Percentiles rank a stretch among this genome's conserved stretches.
phyloP scores from a whole-genome alignment of 2,329 filamentous ascomycete species.

The Fusarium sp. region DNA sequence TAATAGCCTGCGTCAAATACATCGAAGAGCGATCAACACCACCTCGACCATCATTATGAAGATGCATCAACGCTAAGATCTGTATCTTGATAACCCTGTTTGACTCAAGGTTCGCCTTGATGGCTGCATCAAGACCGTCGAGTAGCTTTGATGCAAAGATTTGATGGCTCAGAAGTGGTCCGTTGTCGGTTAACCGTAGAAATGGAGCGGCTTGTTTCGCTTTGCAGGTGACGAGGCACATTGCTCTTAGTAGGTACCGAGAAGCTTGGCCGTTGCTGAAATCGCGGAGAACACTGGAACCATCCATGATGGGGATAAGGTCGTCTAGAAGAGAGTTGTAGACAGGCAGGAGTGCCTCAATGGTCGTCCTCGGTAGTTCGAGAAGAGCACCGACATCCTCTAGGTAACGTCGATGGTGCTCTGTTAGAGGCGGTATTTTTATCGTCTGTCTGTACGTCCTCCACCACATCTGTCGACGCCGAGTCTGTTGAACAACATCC shows the following conservation, averaged over 20 bases:
- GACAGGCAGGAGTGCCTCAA: conserved; percentile 16
- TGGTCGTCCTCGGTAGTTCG: conserved; percentile 20
- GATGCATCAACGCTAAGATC: conserved; percentile 42
- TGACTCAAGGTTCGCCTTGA: conserved; percentile 42
- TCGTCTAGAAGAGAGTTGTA: conserved; percentile 24
- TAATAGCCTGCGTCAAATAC: conserved; percentile 41
- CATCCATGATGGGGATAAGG: conserved; percentile 22
- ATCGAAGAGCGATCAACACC: conserved; percentile 41
- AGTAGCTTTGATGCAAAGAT: conserved; percentile 36
- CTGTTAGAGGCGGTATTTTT: conserved; percentile 1
- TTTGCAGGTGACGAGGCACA: conserved; percentile 44
- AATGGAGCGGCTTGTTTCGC: conserved; percentile 40
- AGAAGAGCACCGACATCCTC: conserved; percentile 13
- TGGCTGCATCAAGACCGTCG: conserved; percentile 38
- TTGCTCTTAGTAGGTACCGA: conserved; percentile 33
- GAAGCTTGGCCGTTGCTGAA: conserved; percentile 35
- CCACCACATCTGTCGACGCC: conserved; percentile 16
- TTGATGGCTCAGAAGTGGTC: conserved; percentile 23
- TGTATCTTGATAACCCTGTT: conserved; percentile 41
- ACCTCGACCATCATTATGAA: conserved; percentile 40
- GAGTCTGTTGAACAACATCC: not conserved
- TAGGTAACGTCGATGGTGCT: conserved; percentile 17
- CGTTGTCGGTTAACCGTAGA: conserved; percentile 25
- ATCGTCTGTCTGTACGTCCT: conserved; percentile 8
- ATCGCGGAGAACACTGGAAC: conserved; percentile 12